Base-by-base conservation (phyloP, 495 filamentous ascomycete genomes). In the Daldinia concentrica region DNA sequence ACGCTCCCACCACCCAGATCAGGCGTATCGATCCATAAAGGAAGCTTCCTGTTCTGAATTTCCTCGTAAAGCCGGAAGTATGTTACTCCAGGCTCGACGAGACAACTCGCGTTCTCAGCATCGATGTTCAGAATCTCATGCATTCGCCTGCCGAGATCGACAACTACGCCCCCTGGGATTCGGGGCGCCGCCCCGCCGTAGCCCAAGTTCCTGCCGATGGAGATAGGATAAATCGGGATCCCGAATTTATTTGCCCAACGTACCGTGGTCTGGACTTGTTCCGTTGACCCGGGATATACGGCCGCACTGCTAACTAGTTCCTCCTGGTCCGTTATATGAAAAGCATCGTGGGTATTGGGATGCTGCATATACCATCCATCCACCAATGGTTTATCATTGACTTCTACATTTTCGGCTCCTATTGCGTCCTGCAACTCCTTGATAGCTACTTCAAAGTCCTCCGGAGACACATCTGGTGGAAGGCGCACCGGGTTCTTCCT, bases 61-160 rank as follows among this genome's bases (percentile, higher is more conserved):
- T 86, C 81, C 36, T 88, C 81, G 75, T 88, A 82, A 4, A 89
- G 79, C 11, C 71, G 76, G 65, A 83, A 84, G 73, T 83, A 89
- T 1, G 86, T 85, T 0, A 90, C 87, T 19, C 86, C 88, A 1
- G 87, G 86, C 64, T 89, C 87, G 6, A 90, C 80, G 1, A 90
- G 73, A 24, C 82, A 84, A 55, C 79, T 85, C 4, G 83, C 84
- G 59, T 83, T 81, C 45, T 88, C 82, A 1, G 71, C 79, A 68
- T 88, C 82, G 34, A 89, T 76, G n/a, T 87, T 79, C 11, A 89
- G 64, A 17, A 90, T 81, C 61, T 75, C 75, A 69, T 86, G 84
- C 87, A 89, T 89, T 43, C 82, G 77, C 43, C 76, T 79, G 8
- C 86, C 86, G 3, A 90, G 78, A 63, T 89, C 85, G 0, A 90